Conservation (phyloP, 441 rosid species). For the Populus trichocarpa region DNA sequence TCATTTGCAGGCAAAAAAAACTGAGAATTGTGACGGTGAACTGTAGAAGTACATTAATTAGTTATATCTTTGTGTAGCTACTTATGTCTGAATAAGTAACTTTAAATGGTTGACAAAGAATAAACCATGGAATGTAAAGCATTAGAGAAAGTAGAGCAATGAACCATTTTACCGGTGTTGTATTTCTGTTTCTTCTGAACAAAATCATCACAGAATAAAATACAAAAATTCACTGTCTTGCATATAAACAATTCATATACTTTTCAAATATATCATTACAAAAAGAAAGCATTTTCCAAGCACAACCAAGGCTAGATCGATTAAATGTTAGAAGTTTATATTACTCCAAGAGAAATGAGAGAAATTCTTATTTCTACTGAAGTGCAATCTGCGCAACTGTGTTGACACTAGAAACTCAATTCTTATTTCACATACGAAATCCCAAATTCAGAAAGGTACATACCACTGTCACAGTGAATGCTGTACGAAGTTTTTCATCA, state of each 20-base stretch:
- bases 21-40: background rate
- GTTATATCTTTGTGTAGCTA: background rate
- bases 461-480: conserved; percentile 96
- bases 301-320: background rate
- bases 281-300: background rate
- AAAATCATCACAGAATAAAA: background rate
- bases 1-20: conserved; percentile 11
- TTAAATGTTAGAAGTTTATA: background rate
- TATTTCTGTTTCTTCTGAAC: background rate
- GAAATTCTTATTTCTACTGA: background rate
- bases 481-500: conserved; percentile 81
- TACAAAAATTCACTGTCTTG: background rate
- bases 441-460: conserved; percentile 15
- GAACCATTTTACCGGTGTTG: background rate
- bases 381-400: background rate
- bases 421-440: background rate
- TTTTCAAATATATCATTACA: background rate
- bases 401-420: background rate
- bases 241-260: background rate
- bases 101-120: background rate
- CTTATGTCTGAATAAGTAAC: background rate
- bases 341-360: background rate
- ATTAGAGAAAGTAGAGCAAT: background rate
- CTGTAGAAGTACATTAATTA: background rate
- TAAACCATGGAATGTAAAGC: background rate